Conservation (phyloP, 108 stramenopile species). For the Mediolabrus comicus region DNA sequence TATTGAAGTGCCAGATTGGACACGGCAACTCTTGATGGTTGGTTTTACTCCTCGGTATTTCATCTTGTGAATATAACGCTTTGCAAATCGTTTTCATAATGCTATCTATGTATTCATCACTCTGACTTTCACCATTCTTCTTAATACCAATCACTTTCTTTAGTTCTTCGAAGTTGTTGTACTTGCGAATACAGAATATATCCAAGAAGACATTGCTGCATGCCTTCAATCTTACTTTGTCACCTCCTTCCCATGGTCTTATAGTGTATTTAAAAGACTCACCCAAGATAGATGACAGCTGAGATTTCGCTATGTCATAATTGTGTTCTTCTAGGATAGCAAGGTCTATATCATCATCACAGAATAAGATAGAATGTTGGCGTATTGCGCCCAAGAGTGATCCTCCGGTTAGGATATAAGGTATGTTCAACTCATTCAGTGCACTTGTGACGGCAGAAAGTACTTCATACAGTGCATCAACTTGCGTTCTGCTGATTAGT, state of each 20-base stretch:
- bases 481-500: conserved; percentile 52
- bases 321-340: conserved; percentile 52
- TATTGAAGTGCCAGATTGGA: conserved; percentile 72
- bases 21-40: conserved; percentile 16
- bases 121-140: conserved; percentile 62
- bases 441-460: conserved; percentile 41
- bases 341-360: conserved; percentile 81
- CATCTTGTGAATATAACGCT: conserved; percentile 19
- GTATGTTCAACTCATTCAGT: conserved; percentile 42
- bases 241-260: conserved; percentile 70
- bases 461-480: conserved; percentile 57
- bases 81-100: conserved; percentile 33
- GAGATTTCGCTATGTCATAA: conserved; percentile 41
- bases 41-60: not conserved
- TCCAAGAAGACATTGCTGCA: conserved; percentile 63
- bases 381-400: conserved; percentile 69
- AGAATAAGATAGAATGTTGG: conserved; percentile 73
- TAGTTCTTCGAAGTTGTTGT: conserved; percentile 41
- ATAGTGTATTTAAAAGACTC: conserved; percentile 42
- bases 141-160: conserved; percentile 50
- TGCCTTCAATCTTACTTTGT: conserved; percentile 52
- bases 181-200: conserved; percentile 57
- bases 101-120: conserved; percentile 38
- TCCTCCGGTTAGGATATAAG: conserved; percentile 71
- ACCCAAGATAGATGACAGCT: conserved; percentile 41